A percentile compares a stretch with the other conserved stretches of the same genome.
phyloP scores from a whole-genome alignment of 176 grass and related monocot species.

The Zizania latifolia region DNA sequence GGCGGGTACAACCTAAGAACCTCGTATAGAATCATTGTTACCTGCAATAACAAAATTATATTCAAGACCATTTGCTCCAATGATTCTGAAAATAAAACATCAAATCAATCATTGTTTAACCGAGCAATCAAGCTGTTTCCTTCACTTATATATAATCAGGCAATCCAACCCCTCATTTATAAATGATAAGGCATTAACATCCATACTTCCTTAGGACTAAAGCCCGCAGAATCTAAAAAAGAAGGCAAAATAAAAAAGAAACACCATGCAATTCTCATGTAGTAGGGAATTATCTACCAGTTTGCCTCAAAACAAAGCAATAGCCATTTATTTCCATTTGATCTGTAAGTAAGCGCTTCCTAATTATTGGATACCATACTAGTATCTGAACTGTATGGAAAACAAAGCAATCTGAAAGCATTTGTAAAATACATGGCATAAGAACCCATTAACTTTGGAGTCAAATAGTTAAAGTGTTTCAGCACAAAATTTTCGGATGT shows the following conservation, averaged over 20 bases:
- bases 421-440: too few species aligned
- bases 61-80: background rate
- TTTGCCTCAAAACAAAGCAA: too few species aligned
- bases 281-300: too few species aligned
- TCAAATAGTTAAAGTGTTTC: too few species aligned
- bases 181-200: background rate
- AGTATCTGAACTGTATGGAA: background rate
- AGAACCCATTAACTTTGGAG: too few species aligned
- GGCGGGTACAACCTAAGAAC: conserved; percentile 65
- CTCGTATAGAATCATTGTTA: conserved; percentile 67
- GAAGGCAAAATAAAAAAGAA: too few species aligned
- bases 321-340: too few species aligned
- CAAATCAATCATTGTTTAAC: background rate
- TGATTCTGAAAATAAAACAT: background rate
- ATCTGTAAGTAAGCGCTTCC: too few species aligned
- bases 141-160: background rate
- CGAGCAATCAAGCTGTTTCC: background rate
- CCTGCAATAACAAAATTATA: conserved; percentile 19
- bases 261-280: too few species aligned
- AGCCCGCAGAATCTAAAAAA: background rate
- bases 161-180: background rate
- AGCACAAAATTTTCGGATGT: background rate
- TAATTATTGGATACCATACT: too few species aligned
- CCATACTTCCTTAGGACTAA: background rate
- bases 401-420: background rate